A percentile compares a stretch with the other conserved stretches of the same genome.
Evolutionary conservation across 768 basidiomycete species (phyloP).

Genomic region (Serendipita sp.): DNA sequence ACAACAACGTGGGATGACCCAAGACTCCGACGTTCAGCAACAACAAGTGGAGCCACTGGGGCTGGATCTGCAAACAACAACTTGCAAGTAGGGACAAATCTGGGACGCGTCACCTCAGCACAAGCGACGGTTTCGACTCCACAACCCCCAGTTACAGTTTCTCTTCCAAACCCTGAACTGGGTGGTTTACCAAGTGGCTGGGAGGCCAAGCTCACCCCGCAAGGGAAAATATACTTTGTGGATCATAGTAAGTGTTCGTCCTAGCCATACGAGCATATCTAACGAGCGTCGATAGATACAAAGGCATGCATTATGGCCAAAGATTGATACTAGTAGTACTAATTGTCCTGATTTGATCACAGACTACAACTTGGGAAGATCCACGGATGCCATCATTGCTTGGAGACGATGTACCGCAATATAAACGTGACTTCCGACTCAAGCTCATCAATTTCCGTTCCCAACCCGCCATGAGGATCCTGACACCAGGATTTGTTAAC

Average conservation of each 20-base stretch:
- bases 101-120: neutral
- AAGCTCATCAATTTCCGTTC: constrained; percentile 35
- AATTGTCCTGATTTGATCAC: constrained; percentile 10
- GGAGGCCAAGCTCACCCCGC: constrained; percentile 30
- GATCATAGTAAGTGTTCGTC: constrained; percentile 25
- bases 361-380: constrained; percentile 34
- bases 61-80: neutral
- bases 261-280: neutral
- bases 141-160: constrained; percentile 23
- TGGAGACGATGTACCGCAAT: constrained; percentile 30
- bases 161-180: constrained; percentile 24
- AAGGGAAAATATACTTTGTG: constrained; percentile 30
- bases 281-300: neutral
- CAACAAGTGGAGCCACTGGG: neutral
- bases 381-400: constrained; percentile 25
- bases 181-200: constrained; percentile 29
- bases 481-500: constrained; percentile 27
- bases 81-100: neutral
- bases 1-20: constrained; percentile 34
- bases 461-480: constrained; percentile 27
- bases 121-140: neutral
- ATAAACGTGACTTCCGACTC: constrained; percentile 32
- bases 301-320: neutral
- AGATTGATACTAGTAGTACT: neutral
- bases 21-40: constrained; percentile 15